These are phyloP conservation scores for Gautieria morchelliformis DNA, from an alignment of 768 basidiomycete species.

Conservation along the genomic window DNA sequence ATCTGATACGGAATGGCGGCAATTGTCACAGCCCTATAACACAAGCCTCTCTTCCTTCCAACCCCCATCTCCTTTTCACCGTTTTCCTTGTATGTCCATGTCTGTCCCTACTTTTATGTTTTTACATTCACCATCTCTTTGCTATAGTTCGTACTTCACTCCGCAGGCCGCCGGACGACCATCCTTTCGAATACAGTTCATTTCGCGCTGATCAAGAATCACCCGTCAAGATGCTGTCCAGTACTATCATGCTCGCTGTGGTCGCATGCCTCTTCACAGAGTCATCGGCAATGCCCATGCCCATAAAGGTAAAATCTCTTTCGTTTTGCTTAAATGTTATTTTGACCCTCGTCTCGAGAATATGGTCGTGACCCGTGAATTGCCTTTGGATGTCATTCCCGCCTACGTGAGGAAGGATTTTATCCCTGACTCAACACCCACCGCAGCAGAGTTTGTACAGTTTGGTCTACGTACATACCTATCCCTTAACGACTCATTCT, in stretches of 20 bases:
- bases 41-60: background rate
- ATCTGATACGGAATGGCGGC: too few species aligned
- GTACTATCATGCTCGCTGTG: background rate
- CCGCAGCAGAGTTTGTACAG: background rate
- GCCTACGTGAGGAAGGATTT: background rate
- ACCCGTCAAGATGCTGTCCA: conserved; percentile 2
- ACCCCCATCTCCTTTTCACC: background rate
- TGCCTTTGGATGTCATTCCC: background rate
- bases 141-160: background rate
- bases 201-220: background rate
- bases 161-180: conserved; percentile 4
- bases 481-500: background rate
- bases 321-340: background rate
- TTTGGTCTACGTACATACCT: background rate
- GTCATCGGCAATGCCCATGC: background rate
- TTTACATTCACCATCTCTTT: background rate
- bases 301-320: background rate
- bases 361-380: background rate
- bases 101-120: background rate
- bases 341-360: background rate
- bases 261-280: background rate
- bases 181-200: conserved; percentile 2
- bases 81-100: background rate
- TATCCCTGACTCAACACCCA: conserved; percentile 1
- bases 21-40: background rate